Percentiles rank a stretch among this genome's conserved stretches.
These are phyloP conservation scores for Phytopythium oedochilum DNA, from an alignment of 352 stramenopile species.

Conservation along the genomic window DNA sequence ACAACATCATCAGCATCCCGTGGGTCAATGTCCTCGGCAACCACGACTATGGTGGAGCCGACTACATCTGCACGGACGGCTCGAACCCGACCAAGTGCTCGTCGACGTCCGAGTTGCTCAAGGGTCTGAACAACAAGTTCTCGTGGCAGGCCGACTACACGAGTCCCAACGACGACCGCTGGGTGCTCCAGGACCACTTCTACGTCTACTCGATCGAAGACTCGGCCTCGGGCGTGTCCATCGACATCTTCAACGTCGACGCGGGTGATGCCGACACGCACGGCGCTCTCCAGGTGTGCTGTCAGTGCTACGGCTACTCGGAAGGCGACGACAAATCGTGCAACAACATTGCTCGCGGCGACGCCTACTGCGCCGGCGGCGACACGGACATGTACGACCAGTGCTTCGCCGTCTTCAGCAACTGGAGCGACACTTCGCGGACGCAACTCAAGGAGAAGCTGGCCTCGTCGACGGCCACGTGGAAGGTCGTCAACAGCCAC, in stretches of 20 bases:
- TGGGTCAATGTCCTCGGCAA: conserved; percentile 72
- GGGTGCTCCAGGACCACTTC: conserved; percentile 52
- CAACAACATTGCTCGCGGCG: conserved; percentile 30
- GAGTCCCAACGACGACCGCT: conserved; percentile 48
- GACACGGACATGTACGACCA: conserved; percentile 33
- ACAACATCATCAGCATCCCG: conserved; percentile 38
- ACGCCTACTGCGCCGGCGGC: conserved; percentile 32
- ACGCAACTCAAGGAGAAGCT: conserved; percentile 35
- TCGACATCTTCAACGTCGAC: conserved; percentile 61
- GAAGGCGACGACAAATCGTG: conserved; percentile 29
- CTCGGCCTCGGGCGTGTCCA: conserved; percentile 27
- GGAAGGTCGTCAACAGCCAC: conserved; percentile 70
- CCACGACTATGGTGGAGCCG: conserved; percentile 61
- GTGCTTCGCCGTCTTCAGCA: conserved; percentile 32
- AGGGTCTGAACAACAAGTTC: conserved; percentile 33
- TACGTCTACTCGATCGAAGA: conserved; percentile 47
- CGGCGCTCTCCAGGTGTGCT: conserved; percentile 44
- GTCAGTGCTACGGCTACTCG: conserved; percentile 56
- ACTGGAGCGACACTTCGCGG: conserved; percentile 45
- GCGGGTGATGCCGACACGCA: conserved; percentile 50
- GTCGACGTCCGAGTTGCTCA: conserved; percentile 15
- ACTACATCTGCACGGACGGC: conserved; percentile 46
- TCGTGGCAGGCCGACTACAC: conserved; percentile 40
- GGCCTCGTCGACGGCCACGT: conserved; percentile 44
- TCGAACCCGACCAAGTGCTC: conserved; percentile 22